Percentiles rank a stretch among this genome's conserved stretches.
phyloP scores from a whole-genome alignment of 164 flowering plant genomes.

The Tetrastigma voinierianum region DNA sequence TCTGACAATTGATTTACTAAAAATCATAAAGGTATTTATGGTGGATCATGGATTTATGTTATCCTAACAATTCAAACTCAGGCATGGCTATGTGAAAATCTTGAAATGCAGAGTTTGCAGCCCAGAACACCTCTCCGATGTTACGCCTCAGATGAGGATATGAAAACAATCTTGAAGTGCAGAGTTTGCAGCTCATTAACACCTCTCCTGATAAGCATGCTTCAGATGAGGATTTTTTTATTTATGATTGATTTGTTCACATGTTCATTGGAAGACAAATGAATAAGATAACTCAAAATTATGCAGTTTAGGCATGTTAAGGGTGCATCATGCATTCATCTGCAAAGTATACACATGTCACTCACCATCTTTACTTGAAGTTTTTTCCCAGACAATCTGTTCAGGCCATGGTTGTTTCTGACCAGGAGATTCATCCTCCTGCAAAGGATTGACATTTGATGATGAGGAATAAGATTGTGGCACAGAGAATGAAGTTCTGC shows the following conservation, averaged over 20 bases:
- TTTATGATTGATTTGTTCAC: not conserved
- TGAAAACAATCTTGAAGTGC: not conserved
- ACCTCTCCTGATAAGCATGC: not conserved
- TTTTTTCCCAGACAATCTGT: slow-evolving; percentile 21
- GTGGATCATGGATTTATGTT: too few species aligned
- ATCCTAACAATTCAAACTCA: too few species aligned
- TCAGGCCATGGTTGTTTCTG: slow-evolving; percentile 27
- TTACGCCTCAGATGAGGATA: not conserved
- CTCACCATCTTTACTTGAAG: slow-evolving; percentile 35
- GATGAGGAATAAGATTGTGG: slow-evolving; percentile 42
- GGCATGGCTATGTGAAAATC: too few species aligned
- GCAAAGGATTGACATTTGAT: slow-evolving; percentile 21
- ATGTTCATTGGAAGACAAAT: not conserved
- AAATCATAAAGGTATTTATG: too few species aligned
- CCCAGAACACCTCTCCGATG: too few species aligned
- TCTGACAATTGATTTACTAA: too few species aligned
- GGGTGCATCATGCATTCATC: too few species aligned
- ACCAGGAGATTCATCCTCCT: slow-evolving; percentile 19
- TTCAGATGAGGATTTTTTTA: not conserved
- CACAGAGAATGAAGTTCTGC: slow-evolving; percentile 42
- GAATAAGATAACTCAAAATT: not conserved
- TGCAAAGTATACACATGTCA: not conserved
- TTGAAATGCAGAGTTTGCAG: too few species aligned
- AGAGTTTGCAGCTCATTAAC: not conserved
- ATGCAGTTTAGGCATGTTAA: not conserved